These are phyloP conservation scores for Sisymbrium irio DNA, from an alignment of 345 rosid species.

Conservation along the genomic window DNA sequence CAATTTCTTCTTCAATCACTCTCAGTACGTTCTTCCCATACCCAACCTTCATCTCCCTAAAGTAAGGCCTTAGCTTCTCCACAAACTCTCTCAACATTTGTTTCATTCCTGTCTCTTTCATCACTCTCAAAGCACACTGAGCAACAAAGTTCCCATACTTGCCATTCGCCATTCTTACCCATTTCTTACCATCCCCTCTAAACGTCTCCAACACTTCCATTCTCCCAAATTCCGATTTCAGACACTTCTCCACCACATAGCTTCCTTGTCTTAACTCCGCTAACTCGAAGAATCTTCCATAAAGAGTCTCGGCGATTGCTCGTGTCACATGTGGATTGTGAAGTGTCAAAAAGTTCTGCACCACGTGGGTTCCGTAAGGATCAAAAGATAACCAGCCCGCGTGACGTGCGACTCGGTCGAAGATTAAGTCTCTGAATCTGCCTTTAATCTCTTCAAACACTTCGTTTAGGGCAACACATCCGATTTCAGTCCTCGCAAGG, in stretches of 20 bases:
- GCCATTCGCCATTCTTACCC: neutral
- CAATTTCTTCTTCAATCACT: neutral
- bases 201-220: no score
- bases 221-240: neutral
- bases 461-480: neutral
- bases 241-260: constrained; percentile 25
- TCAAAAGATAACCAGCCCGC: neutral
- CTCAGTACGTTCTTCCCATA: constrained; percentile 3
- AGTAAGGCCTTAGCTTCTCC: constrained; percentile 19
- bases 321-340: neutral
- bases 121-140: constrained; percentile 11
- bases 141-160: constrained; percentile 9
- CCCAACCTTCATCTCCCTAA: neutral
- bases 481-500: neutral
- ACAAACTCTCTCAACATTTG: neutral
- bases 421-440: neutral
- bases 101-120: neutral
- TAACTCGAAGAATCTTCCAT: neutral
- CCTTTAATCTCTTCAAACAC: constrained; percentile 12
- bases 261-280: neutral
- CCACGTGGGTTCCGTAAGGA: constrained; percentile 1
- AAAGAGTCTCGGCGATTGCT: neutral
- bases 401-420: neutral
- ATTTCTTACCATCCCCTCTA: no score
- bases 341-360: constrained; percentile 9